Evolutionary conservation across 2,329 filamentous ascomycete genomes (phyloP), one percentile per base, ranked within the genome.

Genomic region (Aspergillus candidus): DNA sequence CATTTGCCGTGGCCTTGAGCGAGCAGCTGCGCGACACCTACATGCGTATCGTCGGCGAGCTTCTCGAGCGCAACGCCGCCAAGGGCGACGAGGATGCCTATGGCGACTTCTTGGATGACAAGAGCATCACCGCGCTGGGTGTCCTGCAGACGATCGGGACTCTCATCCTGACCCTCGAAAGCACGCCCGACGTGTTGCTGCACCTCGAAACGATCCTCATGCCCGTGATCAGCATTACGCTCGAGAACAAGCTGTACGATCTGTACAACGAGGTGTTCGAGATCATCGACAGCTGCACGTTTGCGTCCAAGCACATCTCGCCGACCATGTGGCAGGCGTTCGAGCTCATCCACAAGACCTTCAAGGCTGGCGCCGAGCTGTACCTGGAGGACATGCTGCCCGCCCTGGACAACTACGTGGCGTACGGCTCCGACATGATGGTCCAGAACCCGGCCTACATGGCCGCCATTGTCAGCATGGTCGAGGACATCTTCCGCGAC

Each of bases 371-470:
- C 33, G 93, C 91, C 31, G 91, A 98, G 72, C 80, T 97, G 36
- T 98, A 98, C 64, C 80, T 98, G 11, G 93, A 98, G 69, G 93
- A 98, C 58, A 98, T 98, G 93, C 82, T 98, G 12, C 93, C 93
- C 4, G 93, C 93, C 0, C 78, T 98, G 18, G 93, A 98, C 71
- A 98, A 98, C 74, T 97, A 94, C 65, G 88, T 98, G 41, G 86
- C 93, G 57, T 98, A 94, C 61, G 93, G 93, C 45, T 83, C 86
- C 35, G 77, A 83, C 14, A 84, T 85, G 58, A 75, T 98, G 46
- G 74, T 86, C 15, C 82, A 93, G 64, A 94, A 90, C 60, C 88
- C 85, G 18, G 78, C 84, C 51, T 96, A 97, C 63, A 79, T 95
- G 18, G 81, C 88, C 47, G 91, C 91, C 1, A 79, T 97, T 41